Evolutionary conservation across 768 basidiomycete species (phyloP).

Genomic region (Agrocybe chaxingu): DNA sequence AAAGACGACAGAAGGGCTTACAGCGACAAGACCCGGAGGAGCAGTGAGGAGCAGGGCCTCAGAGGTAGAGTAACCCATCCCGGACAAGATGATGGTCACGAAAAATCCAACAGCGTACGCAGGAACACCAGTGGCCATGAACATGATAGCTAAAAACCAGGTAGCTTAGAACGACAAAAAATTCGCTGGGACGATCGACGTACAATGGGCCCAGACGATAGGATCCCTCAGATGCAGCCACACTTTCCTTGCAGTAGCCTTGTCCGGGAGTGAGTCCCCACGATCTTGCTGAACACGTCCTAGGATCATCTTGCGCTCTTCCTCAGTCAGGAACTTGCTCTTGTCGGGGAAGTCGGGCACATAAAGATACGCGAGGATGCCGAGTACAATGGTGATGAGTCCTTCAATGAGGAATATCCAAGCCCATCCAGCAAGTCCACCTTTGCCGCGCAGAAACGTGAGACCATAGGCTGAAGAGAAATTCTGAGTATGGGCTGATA

Average conservation of each 20-base stretch:
- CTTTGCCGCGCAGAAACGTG: conserved; percentile 16
- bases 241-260: conserved; percentile 27
- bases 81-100: conserved; percentile 28
- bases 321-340: conserved; percentile 25
- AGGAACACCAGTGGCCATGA: conserved; percentile 30
- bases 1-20: conserved; percentile 7
- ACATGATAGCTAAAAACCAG: conserved; percentile 26
- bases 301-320: conserved; percentile 25
- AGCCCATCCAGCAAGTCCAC: conserved; percentile 22
- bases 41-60: conserved; percentile 28
- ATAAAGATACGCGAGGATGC: conserved; percentile 19
- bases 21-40: conserved; percentile 30
- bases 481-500: not conserved
- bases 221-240: conserved; percentile 32
- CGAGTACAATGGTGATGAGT: conserved; percentile 21
- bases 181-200: not conserved
- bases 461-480: conserved; percentile 16
- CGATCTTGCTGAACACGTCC: conserved; percentile 33
- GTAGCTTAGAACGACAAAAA: not conserved
- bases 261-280: conserved; percentile 32
- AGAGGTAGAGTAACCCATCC: conserved; percentile 28
- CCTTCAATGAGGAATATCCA: conserved; percentile 29
- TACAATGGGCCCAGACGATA: conserved; percentile 33
- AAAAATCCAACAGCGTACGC: conserved; percentile 33
- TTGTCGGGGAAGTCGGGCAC: conserved; percentile 26